Evolutionary conservation across 192 early-diverging fungal species (phyloP).

Genomic region (Coemansia sp.): DNA sequence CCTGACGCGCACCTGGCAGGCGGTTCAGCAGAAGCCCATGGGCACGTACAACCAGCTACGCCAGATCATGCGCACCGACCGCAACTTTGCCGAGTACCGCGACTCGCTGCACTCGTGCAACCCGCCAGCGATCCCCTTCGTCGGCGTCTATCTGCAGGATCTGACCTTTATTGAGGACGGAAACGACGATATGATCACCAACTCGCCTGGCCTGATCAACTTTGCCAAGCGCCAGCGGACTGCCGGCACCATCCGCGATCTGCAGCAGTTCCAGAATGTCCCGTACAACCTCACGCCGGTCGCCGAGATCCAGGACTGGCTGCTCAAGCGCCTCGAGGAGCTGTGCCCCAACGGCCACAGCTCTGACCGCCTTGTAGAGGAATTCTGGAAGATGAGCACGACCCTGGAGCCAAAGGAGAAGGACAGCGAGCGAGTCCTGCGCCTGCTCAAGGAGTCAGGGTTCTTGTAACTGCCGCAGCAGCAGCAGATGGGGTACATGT

Average conservation of each 20-base stretch:
- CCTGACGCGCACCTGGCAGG: conserved; percentile 87
- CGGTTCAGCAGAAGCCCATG: conserved; percentile 54
- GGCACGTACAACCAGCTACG: conserved; percentile 59
- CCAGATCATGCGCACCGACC: conserved; percentile 68
- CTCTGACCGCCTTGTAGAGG: conserved; percentile 52
- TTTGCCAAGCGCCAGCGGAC: conserved; percentile 84
- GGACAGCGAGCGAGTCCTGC: conserved; percentile 75
- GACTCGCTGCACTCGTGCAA: conserved; percentile 74
- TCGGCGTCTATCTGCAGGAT: conserved; percentile 82
- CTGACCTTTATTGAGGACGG: conserved; percentile 90
- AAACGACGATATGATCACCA: conserved; percentile 65
- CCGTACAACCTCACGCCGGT: conserved; percentile 74
- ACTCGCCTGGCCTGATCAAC: conserved; percentile 70
- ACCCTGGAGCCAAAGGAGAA: conserved; percentile 80
- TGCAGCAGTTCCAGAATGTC: conserved; percentile 82
- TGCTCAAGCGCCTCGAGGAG: conserved; percentile 61
- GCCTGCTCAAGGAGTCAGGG: conserved; percentile 70
- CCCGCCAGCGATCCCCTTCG: conserved; percentile 75
- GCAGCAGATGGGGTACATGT: no score
- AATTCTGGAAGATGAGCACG: conserved; percentile 73
- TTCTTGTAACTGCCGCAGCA: conserved; percentile 52
- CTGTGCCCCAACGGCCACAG: conserved; percentile 57
- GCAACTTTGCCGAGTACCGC: conserved; percentile 80
- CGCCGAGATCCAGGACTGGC: conserved; percentile 75
- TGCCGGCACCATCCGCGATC: conserved; percentile 78